Conservation (phyloP, 169 alveolate genomes). For the Cryptosporidium parvum region DNA sequence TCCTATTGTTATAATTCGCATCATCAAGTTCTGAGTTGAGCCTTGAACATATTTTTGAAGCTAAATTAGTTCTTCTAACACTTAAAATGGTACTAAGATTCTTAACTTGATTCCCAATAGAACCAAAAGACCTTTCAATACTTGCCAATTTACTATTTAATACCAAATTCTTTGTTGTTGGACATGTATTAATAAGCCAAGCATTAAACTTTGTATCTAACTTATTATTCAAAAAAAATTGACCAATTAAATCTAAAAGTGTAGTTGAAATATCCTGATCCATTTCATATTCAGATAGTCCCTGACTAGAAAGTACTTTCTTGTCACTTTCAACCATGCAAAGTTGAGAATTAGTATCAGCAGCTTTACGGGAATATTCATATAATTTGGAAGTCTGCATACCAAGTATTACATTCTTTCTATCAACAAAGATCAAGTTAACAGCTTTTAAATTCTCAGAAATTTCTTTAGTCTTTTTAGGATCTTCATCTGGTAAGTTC, state of each 20-base stretch:
- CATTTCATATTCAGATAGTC: slow-evolving; percentile 41
- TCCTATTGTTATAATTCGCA: slow-evolving; percentile 2
- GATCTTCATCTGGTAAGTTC: not conserved
- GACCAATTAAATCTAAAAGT: slow-evolving; percentile 34
- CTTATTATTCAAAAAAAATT: slow-evolving; percentile 23
- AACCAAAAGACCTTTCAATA: not conserved
- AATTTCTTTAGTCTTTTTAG: not conserved
- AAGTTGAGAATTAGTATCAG: slow-evolving; percentile 34
- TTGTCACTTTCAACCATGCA: slow-evolving; percentile 23
- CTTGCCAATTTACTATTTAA: not conserved
- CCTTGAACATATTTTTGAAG: slow-evolving; percentile 56
- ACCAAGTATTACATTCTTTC: slow-evolving; percentile 4
- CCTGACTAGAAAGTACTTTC: slow-evolving; percentile 44
- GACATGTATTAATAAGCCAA: slow-evolving; percentile 1
- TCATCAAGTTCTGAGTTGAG: slow-evolving; percentile 7
- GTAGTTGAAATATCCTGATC: slow-evolving; percentile 63
- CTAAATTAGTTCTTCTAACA: slow-evolving; percentile 37
- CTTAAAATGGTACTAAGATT: slow-evolving; percentile 37
- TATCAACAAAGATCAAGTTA: not conserved
- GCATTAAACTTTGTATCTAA: slow-evolving; percentile 18
- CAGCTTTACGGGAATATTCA: slow-evolving; percentile 48
- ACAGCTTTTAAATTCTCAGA: slow-evolving; percentile 16
- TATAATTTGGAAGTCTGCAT: slow-evolving; percentile 27
- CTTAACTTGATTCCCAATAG: slow-evolving; percentile 40
- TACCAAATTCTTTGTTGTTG: slow-evolving; percentile 41